Percentiles rank a stretch among this genome's conserved stretches.
Evolutionary conservation across 2,329 filamentous ascomycete genomes (phyloP).

Genomic region (Cryphonectria nitschkei): DNA sequence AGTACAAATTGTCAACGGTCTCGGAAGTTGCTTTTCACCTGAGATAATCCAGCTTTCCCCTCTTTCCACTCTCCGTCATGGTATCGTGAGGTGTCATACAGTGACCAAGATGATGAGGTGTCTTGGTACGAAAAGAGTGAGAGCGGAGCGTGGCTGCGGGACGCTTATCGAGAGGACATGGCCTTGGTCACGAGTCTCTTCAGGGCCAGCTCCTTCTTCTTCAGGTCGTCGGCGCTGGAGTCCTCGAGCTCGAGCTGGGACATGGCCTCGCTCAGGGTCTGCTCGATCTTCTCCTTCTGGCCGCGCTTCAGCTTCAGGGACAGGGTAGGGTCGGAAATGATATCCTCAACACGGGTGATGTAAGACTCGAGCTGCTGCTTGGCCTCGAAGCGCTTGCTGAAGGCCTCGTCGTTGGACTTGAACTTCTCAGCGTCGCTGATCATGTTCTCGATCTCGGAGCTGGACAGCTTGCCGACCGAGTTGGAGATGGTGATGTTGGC

Average conservation of each 20-base stretch:
- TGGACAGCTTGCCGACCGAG: conserved; percentile 97
- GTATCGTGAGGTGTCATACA: conserved; percentile 25
- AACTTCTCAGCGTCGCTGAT: conserved; percentile 97
- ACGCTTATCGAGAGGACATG: conserved; percentile 82
- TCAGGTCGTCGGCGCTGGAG: conserved; percentile 87
- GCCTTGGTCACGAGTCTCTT: conserved; percentile 99
- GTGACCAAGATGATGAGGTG: conserved; percentile 5
- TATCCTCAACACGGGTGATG: conserved; percentile 98
- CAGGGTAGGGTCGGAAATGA: conserved; percentile 93
- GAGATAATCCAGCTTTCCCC: conserved; percentile 13
- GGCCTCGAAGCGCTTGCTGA: conserved; percentile 99
- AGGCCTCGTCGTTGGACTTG: conserved; percentile 97
- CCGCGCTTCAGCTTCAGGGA: conserved; percentile 98
- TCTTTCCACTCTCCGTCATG: conserved; percentile 20
- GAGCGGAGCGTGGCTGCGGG: conserved; percentile 10
- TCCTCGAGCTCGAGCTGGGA: conserved; percentile 95
- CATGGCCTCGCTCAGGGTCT: conserved; percentile 96
- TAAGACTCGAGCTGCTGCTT: conserved; percentile 99
- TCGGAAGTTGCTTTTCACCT: conserved; percentile 6
- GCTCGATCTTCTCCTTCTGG: conserved; percentile 99
- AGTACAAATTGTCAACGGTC: neutral
- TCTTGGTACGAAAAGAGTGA: conserved; percentile 22
- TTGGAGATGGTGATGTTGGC: conserved; percentile 99
- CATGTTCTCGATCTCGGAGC: conserved; percentile 95
- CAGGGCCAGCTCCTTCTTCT: conserved; percentile 99